phyloP scores from a whole-genome alignment of 805 yeast genomes.

The Lachancea thermotolerans region DNA sequence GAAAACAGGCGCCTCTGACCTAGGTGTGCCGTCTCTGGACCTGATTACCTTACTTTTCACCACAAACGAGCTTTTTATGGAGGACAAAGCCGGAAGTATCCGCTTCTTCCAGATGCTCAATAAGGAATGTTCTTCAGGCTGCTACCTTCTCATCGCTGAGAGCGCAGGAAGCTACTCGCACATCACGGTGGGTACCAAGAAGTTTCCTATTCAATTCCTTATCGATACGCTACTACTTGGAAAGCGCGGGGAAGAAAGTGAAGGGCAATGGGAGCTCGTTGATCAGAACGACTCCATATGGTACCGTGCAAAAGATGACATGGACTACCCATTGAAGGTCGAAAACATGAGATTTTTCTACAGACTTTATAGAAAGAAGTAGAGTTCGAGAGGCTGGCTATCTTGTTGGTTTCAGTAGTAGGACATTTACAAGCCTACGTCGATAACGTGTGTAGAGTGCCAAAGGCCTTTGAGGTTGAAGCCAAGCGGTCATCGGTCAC shows the following conservation, averaged over 20 bases:
- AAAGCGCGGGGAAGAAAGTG: slow-evolving; percentile 35
- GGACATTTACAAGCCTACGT: too few relatives aligned
- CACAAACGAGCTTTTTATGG: slow-evolving; percentile 77
- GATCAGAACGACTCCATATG: slow-evolving; percentile 69
- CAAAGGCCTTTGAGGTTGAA: too few relatives aligned
- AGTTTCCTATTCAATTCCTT: slow-evolving; percentile 76
- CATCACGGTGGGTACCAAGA: slow-evolving; percentile 65
- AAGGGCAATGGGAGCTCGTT: slow-evolving; percentile 61
- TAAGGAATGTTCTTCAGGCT: slow-evolving; percentile 45
- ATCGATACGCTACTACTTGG: slow-evolving; percentile 68
- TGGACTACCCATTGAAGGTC: slow-evolving; percentile 58
- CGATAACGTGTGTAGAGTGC: too few relatives aligned
- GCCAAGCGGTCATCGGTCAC: too few relatives aligned
- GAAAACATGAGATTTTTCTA: slow-evolving; percentile 87
- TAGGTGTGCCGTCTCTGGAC: slow-evolving; percentile 31
- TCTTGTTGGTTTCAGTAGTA: too few relatives aligned
- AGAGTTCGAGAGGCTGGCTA: slow-evolving; percentile 1
- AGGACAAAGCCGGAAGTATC: slow-evolving; percentile 55
- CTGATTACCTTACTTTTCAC: slow-evolving; percentile 74
- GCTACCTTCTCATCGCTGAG: slow-evolving; percentile 63
- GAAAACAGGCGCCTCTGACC: slow-evolving; percentile 19
- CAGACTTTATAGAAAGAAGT: slow-evolving; percentile 58
- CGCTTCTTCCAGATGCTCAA: slow-evolving; percentile 50
- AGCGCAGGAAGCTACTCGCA: slow-evolving; percentile 89
- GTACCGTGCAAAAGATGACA: slow-evolving; percentile 55